Evolutionary conservation across 2,329 filamentous ascomycete species (phyloP), one percentile per base, ranked within the genome.

Genomic region (Ascochyta pisi): DNA sequence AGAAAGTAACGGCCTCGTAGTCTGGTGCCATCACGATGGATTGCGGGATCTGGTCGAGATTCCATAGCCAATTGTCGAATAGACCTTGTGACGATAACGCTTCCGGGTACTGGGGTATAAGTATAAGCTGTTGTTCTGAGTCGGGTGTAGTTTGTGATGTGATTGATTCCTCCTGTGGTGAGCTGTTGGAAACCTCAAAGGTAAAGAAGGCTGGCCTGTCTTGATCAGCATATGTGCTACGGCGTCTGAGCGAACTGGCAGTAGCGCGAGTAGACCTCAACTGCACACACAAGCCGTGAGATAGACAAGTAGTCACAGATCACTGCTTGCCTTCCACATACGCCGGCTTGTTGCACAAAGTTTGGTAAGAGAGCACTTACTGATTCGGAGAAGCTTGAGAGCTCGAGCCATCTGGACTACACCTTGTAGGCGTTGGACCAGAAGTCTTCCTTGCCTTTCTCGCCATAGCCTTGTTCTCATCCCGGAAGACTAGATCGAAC

Each of bases 401-500:
- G 57, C 63, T 64, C 43, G 59, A 64, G 33, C 51, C 53, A 31
- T 43, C 46, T 26, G 57, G 57, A 43, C 56, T 68, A 45, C 58
- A 61, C 43, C 54, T 60, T 27, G 57, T 46, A 34, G 58, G 56
- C 24, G 49, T 63, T 19, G 65, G 63, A 2, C 62, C 64, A 13
- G 67, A 69, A 1, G 63, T 57, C 50, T 83, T 86, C 52, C 82
- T 81, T 15, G 84, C 86, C 66, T 86, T 82, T 58, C 83, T 81
- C 66, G 87, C 86, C 31, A 87, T 88, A 1, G 87, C 86, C 62
- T 85, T 84, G 26, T 88, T 90, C 76, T 90, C 88, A 70, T 90
- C 88, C 52, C 88, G 85, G 65, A 90, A 89, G 50, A 91, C 84
- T 23, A 90, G 76, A 64, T 91, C 88, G 64, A 90, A 89, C 62